Evolutionary conservation across 1,284 basidiomycete species (phyloP).

Genomic region (Termitomyces sp.): DNA sequence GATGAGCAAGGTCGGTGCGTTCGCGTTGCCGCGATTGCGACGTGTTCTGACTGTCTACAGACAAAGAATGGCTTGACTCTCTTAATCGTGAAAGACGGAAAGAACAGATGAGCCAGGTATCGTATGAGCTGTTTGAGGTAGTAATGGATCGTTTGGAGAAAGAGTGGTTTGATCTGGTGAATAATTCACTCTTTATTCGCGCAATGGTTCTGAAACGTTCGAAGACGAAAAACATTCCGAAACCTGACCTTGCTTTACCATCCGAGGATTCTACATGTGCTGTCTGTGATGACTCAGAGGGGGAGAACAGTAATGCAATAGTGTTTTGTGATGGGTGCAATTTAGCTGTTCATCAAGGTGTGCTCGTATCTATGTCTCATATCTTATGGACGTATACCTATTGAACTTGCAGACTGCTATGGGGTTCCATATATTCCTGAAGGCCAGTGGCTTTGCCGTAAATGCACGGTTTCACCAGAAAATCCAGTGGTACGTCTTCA

Average conservation of each 20-base stretch:
- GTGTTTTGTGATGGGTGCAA: slow-evolving; percentile 99
- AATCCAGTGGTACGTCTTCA: slow-evolving; percentile 76
- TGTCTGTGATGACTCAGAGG: slow-evolving; percentile 97
- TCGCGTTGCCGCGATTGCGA: slow-evolving; percentile 4
- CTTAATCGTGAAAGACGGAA: slow-evolving; percentile 83
- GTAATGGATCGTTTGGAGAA: slow-evolving; percentile 98
- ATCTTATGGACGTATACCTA: background rate
- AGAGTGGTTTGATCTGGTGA: slow-evolving; percentile 95
- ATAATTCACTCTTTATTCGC: slow-evolving; percentile 12
- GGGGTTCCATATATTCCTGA: slow-evolving; percentile 99
- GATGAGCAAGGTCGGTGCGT: slow-evolving; percentile 85
- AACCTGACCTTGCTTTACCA: slow-evolving; percentile 76
- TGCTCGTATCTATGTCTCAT: slow-evolving; percentile 16
- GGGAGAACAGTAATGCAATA: slow-evolving; percentile 98
- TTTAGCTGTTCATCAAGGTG: slow-evolving; percentile 96
- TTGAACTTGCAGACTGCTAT: slow-evolving; percentile 76
- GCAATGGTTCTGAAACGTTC: background rate
- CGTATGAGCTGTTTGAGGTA: slow-evolving; percentile 91
- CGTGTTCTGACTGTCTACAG: slow-evolving; percentile 34
- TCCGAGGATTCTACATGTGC: slow-evolving; percentile 95
- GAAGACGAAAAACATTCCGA: slow-evolving; percentile 88
- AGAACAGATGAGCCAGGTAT: slow-evolving; percentile 69
- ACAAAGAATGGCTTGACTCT: slow-evolving; percentile 92
- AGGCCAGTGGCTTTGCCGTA: slow-evolving; percentile 98
- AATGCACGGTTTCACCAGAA: slow-evolving; percentile 97